A percentile compares a stretch with the other conserved stretches of the same genome.
phyloP scores from a whole-genome alignment of 805 yeast species.

The Komagataella ulmi region DNA sequence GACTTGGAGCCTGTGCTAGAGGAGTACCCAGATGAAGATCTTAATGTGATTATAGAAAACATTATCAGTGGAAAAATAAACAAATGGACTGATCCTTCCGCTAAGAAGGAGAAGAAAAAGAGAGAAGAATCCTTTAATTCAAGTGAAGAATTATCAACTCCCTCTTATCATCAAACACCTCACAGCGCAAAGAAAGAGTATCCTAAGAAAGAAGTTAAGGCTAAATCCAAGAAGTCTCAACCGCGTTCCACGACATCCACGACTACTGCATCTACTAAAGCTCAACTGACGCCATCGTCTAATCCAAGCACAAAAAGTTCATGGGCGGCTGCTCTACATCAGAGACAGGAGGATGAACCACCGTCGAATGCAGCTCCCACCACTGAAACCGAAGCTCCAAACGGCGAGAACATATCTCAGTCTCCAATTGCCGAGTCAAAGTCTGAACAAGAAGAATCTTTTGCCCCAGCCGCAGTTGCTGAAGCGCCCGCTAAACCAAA shows the following conservation, averaged over 20 bases:
- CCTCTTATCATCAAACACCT: slow-evolving; percentile 1
- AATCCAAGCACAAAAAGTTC: slow-evolving; percentile 7
- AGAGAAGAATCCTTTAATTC: slow-evolving; percentile 1
- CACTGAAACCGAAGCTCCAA: slow-evolving; percentile 3
- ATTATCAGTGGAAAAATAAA: slow-evolving; percentile 83
- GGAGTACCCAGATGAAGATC: slow-evolving; percentile 53
- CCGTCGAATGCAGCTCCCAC: slow-evolving; percentile 2
- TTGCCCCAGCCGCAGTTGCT: slow-evolving; percentile 1
- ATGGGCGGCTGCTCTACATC: slow-evolving; percentile 20
- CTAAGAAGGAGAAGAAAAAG: slow-evolving; percentile 35
- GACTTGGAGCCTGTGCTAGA: slow-evolving; percentile 66
- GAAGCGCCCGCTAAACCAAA: slow-evolving; percentile 2
- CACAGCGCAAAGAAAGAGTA: slow-evolving; percentile 2
- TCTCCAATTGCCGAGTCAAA: slow-evolving; percentile 1
- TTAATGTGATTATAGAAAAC: slow-evolving; percentile 72
- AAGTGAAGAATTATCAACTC: background rate
- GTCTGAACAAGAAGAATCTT: background rate
- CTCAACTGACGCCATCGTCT: background rate
- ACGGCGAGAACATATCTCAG: slow-evolving; percentile 1
- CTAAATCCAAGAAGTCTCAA: slow-evolving; percentile 2
- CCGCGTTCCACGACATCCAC: slow-evolving; percentile 1
- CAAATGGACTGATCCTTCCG: slow-evolving; percentile 90
- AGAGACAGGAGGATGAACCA: slow-evolving; percentile 6
- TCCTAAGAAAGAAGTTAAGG: slow-evolving; percentile 1
- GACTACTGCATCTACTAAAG: slow-evolving; percentile 3